These are phyloP conservation scores for Flammula alnicola DNA, from an alignment of 1,284 basidiomycete species.

Conservation along the genomic window DNA sequence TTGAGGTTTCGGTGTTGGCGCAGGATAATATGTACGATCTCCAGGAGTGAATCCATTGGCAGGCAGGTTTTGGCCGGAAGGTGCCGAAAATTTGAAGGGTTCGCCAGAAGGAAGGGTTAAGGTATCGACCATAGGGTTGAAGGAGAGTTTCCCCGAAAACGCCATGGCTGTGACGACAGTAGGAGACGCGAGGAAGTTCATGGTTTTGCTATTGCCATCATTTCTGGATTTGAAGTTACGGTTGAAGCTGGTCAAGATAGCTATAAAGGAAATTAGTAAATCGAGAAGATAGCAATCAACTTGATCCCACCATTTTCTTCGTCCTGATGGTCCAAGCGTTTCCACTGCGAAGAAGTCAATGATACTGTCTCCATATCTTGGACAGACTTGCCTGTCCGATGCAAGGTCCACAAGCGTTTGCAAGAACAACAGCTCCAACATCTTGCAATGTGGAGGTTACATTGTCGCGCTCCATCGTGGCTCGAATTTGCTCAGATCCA, in stretches of 20 bases:
- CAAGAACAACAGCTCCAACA: constrained; percentile 91
- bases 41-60: constrained; percentile 83
- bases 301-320: constrained; percentile 83
- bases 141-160: constrained; percentile 93
- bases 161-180: constrained; percentile 98
- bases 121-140: constrained; percentile 91
- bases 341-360: constrained; percentile 66
- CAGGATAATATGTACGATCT: constrained; percentile 81
- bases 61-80: constrained; percentile 86
- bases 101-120: constrained; percentile 77
- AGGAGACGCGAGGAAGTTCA: constrained; percentile 99
- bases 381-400: constrained; percentile 81
- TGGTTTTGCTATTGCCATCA: constrained; percentile 94
- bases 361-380: constrained; percentile 10
- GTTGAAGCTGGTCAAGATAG: constrained; percentile 98
- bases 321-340: constrained; percentile 87
- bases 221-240: constrained; percentile 98
- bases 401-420: constrained; percentile 98
- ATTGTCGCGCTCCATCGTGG: constrained; percentile 95
- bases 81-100: constrained; percentile 87
- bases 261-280: constrained; percentile 41
- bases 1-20: constrained; percentile 74
- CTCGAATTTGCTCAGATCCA: constrained; percentile 96
- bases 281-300: background rate
- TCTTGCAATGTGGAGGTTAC: constrained; percentile 82